Evolutionary conservation across 192 early-diverging fungal species (phyloP).

Genomic region (Coemansia sp.): DNA sequence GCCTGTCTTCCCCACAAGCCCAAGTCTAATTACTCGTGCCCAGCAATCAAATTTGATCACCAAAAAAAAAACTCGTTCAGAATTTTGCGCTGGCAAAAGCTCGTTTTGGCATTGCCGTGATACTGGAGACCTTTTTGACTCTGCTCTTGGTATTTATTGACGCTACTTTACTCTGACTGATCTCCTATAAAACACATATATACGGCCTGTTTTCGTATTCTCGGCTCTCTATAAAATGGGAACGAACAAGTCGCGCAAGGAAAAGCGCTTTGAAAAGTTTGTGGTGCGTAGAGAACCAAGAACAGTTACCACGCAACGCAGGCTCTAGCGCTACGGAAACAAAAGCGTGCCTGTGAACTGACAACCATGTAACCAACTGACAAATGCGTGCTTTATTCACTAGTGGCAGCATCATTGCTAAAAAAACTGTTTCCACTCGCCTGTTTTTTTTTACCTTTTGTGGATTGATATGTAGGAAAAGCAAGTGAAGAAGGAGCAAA

Average conservation of each 20-base stretch:
- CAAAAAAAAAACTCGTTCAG: background rate
- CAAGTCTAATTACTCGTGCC: background rate
- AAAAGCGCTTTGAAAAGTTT: constrained; percentile 77
- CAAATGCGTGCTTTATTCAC: too few relatives aligned
- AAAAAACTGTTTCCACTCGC: background rate
- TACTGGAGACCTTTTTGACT: background rate
- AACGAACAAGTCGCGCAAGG: constrained; percentile 64
- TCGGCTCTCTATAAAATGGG: constrained; percentile 29
- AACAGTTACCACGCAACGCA: background rate
- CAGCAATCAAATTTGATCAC: background rate
- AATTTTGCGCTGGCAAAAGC: background rate
- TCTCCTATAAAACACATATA: too few relatives aligned
- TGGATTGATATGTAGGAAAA: constrained; percentile 55
- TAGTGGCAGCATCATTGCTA: too few relatives aligned
- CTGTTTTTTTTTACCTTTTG: background rate
- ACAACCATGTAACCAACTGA: too few relatives aligned
- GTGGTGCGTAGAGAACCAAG: constrained; percentile 54
- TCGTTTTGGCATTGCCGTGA: background rate
- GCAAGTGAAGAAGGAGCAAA: constrained; percentile 80
- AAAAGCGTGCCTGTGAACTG: too few relatives aligned
- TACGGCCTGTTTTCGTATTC: background rate
- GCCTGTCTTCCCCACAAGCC: background rate
- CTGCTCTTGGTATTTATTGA: background rate
- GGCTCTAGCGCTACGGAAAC: too few relatives aligned
- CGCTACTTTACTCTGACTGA: background rate